These are phyloP conservation scores for Geotrichum bryndzae DNA, from an alignment of 1,139 yeast species.

Conservation along the genomic window DNA sequence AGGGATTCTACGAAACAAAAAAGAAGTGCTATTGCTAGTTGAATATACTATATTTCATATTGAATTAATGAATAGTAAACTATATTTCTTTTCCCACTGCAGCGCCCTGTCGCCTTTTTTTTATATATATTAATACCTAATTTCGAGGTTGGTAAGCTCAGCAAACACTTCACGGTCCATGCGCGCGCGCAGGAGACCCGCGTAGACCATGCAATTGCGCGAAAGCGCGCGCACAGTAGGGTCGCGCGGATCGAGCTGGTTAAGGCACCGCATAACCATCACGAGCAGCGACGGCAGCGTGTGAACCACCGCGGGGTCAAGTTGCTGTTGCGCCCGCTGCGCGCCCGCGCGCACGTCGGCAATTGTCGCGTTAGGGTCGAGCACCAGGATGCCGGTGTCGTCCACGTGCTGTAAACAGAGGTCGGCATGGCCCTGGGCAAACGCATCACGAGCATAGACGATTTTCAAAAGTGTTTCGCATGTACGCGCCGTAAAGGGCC, in stretches of 20 bases:
- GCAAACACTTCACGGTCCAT: conserved; percentile 68
- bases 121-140: neutral
- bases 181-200: conserved; percentile 91
- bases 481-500: conserved; percentile 43
- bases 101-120: neutral
- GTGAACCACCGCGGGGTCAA: conserved; percentile 68
- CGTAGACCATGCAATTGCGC: conserved; percentile 84
- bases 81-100: too few species aligned
- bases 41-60: too few species aligned
- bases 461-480: conserved; percentile 62
- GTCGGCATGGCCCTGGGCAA: conserved; percentile 54
- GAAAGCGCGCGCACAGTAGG: conserved; percentile 54
- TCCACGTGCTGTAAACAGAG: conserved; percentile 51
- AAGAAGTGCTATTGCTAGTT: too few species aligned
- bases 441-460: conserved; percentile 60
- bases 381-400: conserved; percentile 61
- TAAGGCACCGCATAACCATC: conserved; percentile 74
- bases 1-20: too few species aligned
- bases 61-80: too few species aligned
- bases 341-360: conserved; percentile 50
- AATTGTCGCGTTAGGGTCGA: conserved; percentile 41
- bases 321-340: conserved; percentile 51
- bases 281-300: conserved; percentile 75
- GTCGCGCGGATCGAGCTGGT: conserved; percentile 50
- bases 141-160: conserved; percentile 8